Conservation (phyloP, 768 basidiomycete species). For the Lentinula sp. region DNA sequence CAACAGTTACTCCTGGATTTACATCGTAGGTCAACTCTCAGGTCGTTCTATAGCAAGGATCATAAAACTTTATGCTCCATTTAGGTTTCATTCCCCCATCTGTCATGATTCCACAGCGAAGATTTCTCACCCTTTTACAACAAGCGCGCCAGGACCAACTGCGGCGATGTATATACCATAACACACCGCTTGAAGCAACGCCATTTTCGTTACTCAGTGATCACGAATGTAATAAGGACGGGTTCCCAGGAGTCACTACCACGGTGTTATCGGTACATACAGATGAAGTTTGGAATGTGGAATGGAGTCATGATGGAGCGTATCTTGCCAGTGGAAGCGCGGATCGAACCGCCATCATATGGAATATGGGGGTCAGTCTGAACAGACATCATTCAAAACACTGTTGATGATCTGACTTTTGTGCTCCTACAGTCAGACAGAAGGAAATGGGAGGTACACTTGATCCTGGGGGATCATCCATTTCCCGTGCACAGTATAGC, state of each 20-base stretch:
- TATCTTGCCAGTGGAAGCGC: conserved; percentile 84
- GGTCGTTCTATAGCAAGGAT: neutral
- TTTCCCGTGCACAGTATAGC: conserved; percentile 77
- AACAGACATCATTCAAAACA: conserved; percentile 7
- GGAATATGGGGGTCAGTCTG: conserved; percentile 70
- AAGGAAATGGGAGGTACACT: conserved; percentile 53
- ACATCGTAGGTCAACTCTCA: conserved; percentile 54
- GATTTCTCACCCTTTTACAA: conserved; percentile 77
- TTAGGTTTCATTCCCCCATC: conserved; percentile 85
- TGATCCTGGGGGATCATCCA: conserved; percentile 67
- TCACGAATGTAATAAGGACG: conserved; percentile 72
- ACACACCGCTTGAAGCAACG: conserved; percentile 46
- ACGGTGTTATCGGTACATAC: conserved; percentile 80
- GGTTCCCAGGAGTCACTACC: conserved; percentile 83
- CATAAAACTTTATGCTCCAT: conserved; percentile 3
- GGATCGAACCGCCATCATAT: conserved; percentile 85
- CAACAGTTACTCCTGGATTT: conserved; percentile 67
- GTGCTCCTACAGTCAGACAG: conserved; percentile 33
- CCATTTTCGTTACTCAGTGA: conserved; percentile 84
- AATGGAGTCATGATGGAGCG: conserved; percentile 88
- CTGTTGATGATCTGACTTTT: conserved; percentile 9
- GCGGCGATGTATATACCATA: conserved; percentile 83
- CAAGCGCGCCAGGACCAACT: conserved; percentile 83
- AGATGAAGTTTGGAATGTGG: conserved; percentile 94
- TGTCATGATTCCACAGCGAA: conserved; percentile 88